These are phyloP conservation scores for Globisporangium mamillatum DNA, from an alignment of 352 stramenopile genomes.

Conservation along the genomic window DNA sequence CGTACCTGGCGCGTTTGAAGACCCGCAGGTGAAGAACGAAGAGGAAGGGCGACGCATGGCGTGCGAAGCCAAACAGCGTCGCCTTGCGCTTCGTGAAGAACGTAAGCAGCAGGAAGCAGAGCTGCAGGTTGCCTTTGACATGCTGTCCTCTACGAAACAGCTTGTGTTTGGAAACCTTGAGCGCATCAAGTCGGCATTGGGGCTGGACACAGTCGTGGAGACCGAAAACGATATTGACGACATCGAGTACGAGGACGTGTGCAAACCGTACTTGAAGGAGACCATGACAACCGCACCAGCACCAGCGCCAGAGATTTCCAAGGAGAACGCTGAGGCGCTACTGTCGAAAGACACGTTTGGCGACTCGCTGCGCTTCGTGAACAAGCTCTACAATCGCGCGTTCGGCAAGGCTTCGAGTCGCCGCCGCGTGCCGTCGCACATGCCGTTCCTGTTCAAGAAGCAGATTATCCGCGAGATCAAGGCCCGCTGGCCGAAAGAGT, in stretches of 20 bases:
- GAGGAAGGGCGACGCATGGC: conserved; percentile 59
- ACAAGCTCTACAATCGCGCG: conserved; percentile 88
- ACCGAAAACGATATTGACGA: conserved; percentile 51
- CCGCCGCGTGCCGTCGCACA: conserved; percentile 91
- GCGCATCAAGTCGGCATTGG: conserved; percentile 31
- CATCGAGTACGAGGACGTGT: conserved; percentile 74
- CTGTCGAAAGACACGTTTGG: conserved; percentile 90
- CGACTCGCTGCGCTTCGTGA: conserved; percentile 90
- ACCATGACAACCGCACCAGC: neutral
- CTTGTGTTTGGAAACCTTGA: conserved; percentile 14
- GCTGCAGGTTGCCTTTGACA: conserved; percentile 16
- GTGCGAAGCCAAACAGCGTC: conserved; percentile 59
- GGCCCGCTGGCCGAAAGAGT: conserved; percentile 63
- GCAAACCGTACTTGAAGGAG: conserved; percentile 24
- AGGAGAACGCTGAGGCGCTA: conserved; percentile 46
- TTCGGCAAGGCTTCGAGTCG: conserved; percentile 76
- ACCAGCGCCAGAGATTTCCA: conserved; percentile 21
- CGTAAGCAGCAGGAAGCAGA: conserved; percentile 27
- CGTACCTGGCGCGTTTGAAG: conserved; percentile 3
- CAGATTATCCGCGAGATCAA: conserved; percentile 90
- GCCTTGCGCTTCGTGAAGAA: conserved; percentile 29
- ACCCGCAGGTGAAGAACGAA: conserved; percentile 36
- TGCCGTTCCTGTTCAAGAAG: conserved; percentile 93
- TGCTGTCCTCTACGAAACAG: conserved; percentile 12
- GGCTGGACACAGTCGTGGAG: conserved; percentile 39